These are phyloP conservation scores for Porphyra umbilicalis DNA, from an alignment of 31 red algal species.

Conservation along the genomic window DNA sequence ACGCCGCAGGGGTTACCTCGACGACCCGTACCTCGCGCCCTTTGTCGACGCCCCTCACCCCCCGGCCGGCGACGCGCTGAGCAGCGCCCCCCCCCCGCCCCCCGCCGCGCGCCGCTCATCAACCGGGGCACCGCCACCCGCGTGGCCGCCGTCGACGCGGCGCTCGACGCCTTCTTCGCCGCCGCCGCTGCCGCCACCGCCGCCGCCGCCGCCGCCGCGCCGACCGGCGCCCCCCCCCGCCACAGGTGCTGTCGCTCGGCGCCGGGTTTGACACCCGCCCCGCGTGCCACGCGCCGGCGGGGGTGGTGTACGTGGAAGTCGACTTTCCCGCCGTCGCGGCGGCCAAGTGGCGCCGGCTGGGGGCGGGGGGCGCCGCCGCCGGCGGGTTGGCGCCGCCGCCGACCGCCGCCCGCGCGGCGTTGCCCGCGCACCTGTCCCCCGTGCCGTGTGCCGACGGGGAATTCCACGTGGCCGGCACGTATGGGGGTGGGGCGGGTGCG, in stretches of 20 bases:
- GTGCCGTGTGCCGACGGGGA: not conserved
- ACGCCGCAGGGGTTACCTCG: not conserved
- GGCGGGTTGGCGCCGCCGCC: not conserved
- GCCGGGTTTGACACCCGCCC: slow-evolving; percentile 79
- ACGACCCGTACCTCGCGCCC: not conserved
- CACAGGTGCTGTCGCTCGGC: slow-evolving; percentile 81
- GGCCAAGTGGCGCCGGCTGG: slow-evolving; percentile 16
- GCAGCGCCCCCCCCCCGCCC: not conserved
- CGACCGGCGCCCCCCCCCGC: not conserved
- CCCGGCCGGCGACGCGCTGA: not conserved
- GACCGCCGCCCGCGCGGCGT: not conserved
- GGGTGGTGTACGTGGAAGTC: slow-evolving; percentile 41
- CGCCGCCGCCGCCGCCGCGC: not conserved
- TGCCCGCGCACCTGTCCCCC: not conserved
- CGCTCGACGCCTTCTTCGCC: slow-evolving; percentile 30
- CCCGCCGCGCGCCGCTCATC: slow-evolving; percentile 47
- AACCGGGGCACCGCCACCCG: slow-evolving; percentile 65
- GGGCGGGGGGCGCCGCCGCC: not conserved
- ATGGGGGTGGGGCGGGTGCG: not conserved
- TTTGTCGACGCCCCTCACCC: not conserved
- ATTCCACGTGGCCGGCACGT: not conserved
- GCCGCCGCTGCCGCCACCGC: not conserved
- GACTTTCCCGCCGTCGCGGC: slow-evolving; percentile 47
- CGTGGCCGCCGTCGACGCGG: slow-evolving; percentile 20
- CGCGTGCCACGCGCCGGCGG: slow-evolving; percentile 5